phyloP scores from a whole-genome alignment of 805 yeast genomes.

The Groenewaldozyma tartarivorans region DNA sequence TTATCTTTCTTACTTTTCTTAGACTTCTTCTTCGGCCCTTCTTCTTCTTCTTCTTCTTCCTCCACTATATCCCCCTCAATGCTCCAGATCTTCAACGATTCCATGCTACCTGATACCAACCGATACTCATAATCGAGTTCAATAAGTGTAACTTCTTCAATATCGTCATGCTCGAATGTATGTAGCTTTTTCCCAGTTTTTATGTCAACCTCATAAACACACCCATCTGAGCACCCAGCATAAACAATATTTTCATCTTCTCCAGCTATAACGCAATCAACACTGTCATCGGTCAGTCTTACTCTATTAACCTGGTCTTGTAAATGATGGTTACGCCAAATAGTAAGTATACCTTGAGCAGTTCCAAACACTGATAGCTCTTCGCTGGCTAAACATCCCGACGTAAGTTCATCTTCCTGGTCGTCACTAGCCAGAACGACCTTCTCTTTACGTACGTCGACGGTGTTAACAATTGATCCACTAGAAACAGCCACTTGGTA shows the following conservation, averaged over 20 bases:
- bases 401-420: conserved; percentile 86
- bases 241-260: conserved; percentile 17
- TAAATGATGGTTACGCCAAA: conserved; percentile 63
- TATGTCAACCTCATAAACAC: conserved; percentile 56
- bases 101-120: conserved; percentile 77
- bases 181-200: conserved; percentile 43
- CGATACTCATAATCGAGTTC: conserved; percentile 79
- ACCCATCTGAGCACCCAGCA: conserved; percentile 29
- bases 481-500: conserved; percentile 77
- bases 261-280: conserved; percentile 18
- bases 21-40: conserved; percentile 7
- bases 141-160: conserved; percentile 57
- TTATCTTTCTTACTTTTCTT: conserved; percentile 12
- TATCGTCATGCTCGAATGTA: conserved; percentile 17
- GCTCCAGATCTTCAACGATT: conserved; percentile 68
- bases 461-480: conserved; percentile 66
- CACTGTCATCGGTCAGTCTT: conserved; percentile 36
- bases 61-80: conserved; percentile 8
- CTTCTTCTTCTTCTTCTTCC: conserved; percentile 13
- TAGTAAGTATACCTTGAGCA: conserved; percentile 82
- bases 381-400: conserved; percentile 57
- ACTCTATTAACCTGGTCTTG: conserved; percentile 75
- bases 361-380: conserved; percentile 70
- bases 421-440: conserved; percentile 63
- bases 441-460: conserved; percentile 65